A percentile compares a stretch with the other conserved stretches of the same genome.
phyloP scores from a whole-genome alignment of 2,329 filamentous ascomycete species.

The Emmonsiellopsis sp. region DNA sequence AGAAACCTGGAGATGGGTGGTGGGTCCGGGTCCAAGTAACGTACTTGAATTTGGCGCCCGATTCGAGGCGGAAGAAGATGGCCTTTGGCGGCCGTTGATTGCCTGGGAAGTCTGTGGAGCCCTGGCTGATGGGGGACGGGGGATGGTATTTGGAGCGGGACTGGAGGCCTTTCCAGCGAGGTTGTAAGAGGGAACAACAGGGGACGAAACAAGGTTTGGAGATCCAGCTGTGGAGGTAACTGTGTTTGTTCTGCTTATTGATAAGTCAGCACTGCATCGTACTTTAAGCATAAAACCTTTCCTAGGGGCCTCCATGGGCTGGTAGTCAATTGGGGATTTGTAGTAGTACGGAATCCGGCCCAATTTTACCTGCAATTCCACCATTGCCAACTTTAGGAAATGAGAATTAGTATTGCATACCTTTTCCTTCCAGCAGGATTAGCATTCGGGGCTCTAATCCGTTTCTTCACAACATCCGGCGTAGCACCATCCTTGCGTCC shows the following conservation, averaged over 20 bases:
- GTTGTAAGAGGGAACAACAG: slow-evolving; percentile 56
- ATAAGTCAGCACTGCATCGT: slow-evolving; percentile 5
- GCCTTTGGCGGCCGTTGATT: slow-evolving; percentile 46
- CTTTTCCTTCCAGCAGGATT: slow-evolving; percentile 61
- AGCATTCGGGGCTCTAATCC: slow-evolving; percentile 61
- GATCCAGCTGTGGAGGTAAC: slow-evolving; percentile 48
- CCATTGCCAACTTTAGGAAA: too few species aligned
- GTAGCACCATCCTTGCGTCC: slow-evolving; percentile 57
- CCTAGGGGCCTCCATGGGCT: background rate
- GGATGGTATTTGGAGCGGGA: slow-evolving; percentile 47
- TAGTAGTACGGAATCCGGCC: background rate
- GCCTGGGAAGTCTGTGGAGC: slow-evolving; percentile 63
- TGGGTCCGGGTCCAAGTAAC: slow-evolving; percentile 22
- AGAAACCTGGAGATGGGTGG: slow-evolving; percentile 19
- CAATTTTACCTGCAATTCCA: too few species aligned
- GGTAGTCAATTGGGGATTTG: background rate
- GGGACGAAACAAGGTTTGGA: slow-evolving; percentile 65
- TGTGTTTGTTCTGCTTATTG: slow-evolving; percentile 34
- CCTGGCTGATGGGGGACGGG: slow-evolving; percentile 59
- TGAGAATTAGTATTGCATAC: slow-evolving; percentile 35
- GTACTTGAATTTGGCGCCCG: slow-evolving; percentile 47
- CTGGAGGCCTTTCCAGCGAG: slow-evolving; percentile 51
- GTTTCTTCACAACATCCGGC: slow-evolving; percentile 59
- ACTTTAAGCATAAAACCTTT: background rate
- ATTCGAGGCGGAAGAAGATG: slow-evolving; percentile 51